Evolutionary conservation across 2,329 filamentous ascomycete genomes (phyloP).

Genomic region (Thielaviopsis euricoi): DNA sequence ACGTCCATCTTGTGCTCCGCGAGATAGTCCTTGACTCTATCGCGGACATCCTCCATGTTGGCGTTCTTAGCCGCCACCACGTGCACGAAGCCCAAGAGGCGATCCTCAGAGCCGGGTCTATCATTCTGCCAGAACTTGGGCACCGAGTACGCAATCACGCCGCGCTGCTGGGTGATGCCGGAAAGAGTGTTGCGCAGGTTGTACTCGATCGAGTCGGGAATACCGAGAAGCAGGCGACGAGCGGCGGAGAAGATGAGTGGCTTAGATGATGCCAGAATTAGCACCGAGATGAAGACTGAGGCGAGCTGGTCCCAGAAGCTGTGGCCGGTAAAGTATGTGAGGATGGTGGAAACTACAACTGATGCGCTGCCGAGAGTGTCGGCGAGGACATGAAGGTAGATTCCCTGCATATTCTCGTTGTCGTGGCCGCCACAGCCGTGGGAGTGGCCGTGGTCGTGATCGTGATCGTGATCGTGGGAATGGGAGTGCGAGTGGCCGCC

Average conservation of each 20-base stretch:
- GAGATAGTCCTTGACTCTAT: constrained; percentile 59
- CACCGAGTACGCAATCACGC: constrained; percentile 70
- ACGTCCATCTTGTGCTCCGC: constrained; percentile 58
- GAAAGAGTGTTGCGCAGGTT: constrained; percentile 71
- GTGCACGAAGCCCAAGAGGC: constrained; percentile 70
- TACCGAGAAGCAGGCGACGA: constrained; percentile 63
- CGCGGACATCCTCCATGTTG: constrained; percentile 67
- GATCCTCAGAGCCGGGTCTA: constrained; percentile 22
- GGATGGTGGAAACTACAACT: constrained; percentile 77
- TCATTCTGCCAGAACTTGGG: constrained; percentile 92
- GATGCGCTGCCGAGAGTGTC: constrained; percentile 90
- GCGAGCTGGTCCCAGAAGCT: constrained; percentile 88
- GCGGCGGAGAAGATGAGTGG: constrained; percentile 78
- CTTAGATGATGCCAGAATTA: constrained; percentile 85
- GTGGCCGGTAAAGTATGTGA: constrained; percentile 82
- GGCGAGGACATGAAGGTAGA: constrained; percentile 87
- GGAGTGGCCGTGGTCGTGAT: constrained; percentile 21
- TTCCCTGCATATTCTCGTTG: constrained; percentile 96
- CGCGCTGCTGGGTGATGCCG: constrained; percentile 64
- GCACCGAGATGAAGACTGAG: constrained; percentile 78
- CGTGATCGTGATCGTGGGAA: constrained; percentile 25
- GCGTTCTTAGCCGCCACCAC: constrained; percentile 57
- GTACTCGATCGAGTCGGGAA: constrained; percentile 77
- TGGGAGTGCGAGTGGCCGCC: constrained; percentile 22
- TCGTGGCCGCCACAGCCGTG: constrained; percentile 37